A percentile compares a stretch with the other conserved stretches of the same genome.
These are phyloP conservation scores for Sarcocystis neurona DNA, from an alignment of 169 alveolate genomes.

Conservation along the genomic window DNA sequence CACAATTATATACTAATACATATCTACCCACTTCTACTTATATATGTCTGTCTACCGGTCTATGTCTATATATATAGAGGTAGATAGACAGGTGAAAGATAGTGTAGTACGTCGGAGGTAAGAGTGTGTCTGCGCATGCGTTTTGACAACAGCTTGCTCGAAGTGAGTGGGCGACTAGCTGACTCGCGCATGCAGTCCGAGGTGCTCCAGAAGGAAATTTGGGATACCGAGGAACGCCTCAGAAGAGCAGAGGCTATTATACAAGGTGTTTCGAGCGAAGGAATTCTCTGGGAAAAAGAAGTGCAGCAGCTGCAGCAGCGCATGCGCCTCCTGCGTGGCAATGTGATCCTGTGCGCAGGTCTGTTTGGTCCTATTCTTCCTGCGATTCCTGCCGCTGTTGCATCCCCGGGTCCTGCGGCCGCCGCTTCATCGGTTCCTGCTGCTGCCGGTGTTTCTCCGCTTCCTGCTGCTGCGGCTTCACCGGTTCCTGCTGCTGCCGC, in stretches of 20 bases:
- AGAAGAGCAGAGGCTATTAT: not conserved
- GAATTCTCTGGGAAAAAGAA: not conserved
- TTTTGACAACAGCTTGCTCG: not conserved
- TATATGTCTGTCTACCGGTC: too few species aligned
- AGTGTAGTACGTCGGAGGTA: too few species aligned
- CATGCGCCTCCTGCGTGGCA: slow-evolving; percentile 68
- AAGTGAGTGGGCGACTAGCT: not conserved
- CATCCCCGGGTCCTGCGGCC: not conserved
- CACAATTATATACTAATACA: too few species aligned
- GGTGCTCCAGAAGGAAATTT: not conserved
- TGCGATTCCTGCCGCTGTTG: not conserved
- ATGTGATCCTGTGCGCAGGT: slow-evolving; percentile 85
- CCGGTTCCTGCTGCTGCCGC: too few species aligned
- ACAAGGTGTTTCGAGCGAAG: not conserved
- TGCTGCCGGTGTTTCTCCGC: too few species aligned
- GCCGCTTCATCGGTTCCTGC: too few species aligned
- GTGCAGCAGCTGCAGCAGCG: not conserved
- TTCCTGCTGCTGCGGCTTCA: too few species aligned
- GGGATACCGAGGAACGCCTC: not conserved
- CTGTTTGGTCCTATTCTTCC: not conserved
- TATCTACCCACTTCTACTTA: too few species aligned
- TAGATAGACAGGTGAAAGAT: too few species aligned
- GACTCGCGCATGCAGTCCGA: not conserved
- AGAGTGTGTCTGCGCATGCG: too few species aligned
- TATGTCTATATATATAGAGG: too few species aligned